A percentile compares a stretch with the other conserved stretches of the same genome.
phyloP scores from a whole-genome alignment of 1,139 yeast genomes.

The Pichia sp. region DNA sequence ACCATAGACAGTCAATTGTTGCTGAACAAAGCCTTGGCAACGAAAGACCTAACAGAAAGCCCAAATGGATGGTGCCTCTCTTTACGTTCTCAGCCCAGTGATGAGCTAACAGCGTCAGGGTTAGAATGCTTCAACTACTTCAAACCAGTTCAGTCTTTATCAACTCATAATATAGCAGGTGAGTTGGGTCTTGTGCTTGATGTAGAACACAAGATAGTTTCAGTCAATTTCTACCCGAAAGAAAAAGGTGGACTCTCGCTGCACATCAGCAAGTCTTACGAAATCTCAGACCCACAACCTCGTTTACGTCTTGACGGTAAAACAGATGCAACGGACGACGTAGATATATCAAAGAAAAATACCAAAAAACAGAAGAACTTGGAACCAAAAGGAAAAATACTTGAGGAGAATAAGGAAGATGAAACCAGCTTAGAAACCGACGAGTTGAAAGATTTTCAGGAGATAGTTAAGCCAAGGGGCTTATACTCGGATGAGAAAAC shows the following conservation, averaged over 20 bases:
- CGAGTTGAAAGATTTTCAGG: slow-evolving; percentile 13
- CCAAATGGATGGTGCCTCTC: slow-evolving; percentile 4
- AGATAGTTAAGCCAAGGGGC: slow-evolving; percentile 13
- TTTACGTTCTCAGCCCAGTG: not conserved
- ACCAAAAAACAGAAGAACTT: not conserved
- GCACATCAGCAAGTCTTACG: not conserved
- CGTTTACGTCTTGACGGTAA: not conserved
- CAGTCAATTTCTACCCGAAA: not conserved
- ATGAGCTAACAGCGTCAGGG: not conserved
- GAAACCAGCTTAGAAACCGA: not conserved
- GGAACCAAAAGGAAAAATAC: too few species aligned
- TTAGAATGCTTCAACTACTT: slow-evolving; percentile 8
- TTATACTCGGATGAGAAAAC: slow-evolving; percentile 34
- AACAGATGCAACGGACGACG: not conserved
- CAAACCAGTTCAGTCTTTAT: not conserved
- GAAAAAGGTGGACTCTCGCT: not conserved
- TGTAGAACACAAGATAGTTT: not conserved
- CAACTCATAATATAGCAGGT: not conserved
- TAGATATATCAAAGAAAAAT: not conserved
- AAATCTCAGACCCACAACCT: slow-evolving; percentile 6
- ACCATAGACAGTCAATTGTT: not conserved
- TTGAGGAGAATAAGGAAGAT: not conserved
- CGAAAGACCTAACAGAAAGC: not conserved
- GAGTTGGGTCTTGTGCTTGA: not conserved
- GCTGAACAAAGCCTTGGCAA: not conserved